phyloP scores from a whole-genome alignment of 768 basidiomycete genomes.

The Psilocybe subaeruginosa region DNA sequence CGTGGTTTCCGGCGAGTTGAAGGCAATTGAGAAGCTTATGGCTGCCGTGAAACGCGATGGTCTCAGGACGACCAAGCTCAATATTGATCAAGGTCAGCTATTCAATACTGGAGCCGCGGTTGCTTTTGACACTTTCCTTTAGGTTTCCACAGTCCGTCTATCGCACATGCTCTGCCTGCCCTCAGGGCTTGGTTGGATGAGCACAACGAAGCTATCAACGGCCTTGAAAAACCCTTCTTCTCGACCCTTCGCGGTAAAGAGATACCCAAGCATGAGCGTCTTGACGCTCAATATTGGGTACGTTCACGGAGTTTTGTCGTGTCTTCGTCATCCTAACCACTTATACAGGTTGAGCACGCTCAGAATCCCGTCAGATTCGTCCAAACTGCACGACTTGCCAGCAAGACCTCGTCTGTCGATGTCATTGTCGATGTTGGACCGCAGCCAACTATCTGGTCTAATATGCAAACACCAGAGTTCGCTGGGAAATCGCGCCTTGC shows the following conservation, averaged over 20 bases:
- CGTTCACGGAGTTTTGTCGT: background rate
- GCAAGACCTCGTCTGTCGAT: slow-evolving; percentile 24
- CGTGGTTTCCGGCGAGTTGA: slow-evolving; percentile 33
- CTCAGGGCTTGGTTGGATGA: slow-evolving; percentile 31
- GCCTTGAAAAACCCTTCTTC: slow-evolving; percentile 30
- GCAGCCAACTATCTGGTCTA: slow-evolving; percentile 34
- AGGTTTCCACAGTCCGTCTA: slow-evolving; percentile 40
- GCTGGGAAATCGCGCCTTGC: slow-evolving; percentile 25
- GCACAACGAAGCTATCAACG: slow-evolving; percentile 18
- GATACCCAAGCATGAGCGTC: slow-evolving; percentile 21
- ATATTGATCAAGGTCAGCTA: slow-evolving; percentile 33
- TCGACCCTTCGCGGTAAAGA: slow-evolving; percentile 32
- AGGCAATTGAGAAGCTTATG: slow-evolving; percentile 27
- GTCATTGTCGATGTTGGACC: slow-evolving; percentile 37
- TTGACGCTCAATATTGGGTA: slow-evolving; percentile 35
- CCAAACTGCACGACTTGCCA: slow-evolving; percentile 26
- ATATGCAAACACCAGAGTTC: slow-evolving; percentile 30
- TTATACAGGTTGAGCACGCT: slow-evolving; percentile 34
- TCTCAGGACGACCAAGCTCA: slow-evolving; percentile 28
- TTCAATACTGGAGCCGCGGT: no score
- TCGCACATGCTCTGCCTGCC: slow-evolving; percentile 28
- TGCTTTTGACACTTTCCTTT: background rate
- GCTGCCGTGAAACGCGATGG: slow-evolving; percentile 30
- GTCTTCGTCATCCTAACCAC: background rate
- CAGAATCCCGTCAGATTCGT: slow-evolving; percentile 33